A percentile compares a stretch with the other conserved stretches of the same genome.
phyloP scores from a whole-genome alignment of 2,329 filamentous ascomycete genomes.

The Coccinonectria pachysandricola region DNA sequence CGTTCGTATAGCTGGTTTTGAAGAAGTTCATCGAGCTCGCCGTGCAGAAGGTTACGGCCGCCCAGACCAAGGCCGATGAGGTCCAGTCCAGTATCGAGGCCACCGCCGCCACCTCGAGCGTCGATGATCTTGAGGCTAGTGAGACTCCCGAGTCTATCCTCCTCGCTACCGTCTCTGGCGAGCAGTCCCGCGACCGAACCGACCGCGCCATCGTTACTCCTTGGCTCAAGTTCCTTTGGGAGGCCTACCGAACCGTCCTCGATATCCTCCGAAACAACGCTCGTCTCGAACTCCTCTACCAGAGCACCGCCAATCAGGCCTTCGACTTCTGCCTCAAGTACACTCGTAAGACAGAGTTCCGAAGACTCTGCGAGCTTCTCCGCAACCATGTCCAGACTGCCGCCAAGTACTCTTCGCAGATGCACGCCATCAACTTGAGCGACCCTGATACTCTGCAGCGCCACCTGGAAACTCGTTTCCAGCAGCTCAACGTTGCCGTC shows the following conservation, averaged over 20 bases:
- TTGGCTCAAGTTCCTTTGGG: constrained; percentile 99
- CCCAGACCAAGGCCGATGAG: constrained; percentile 92
- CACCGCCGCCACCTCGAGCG: constrained; percentile 50
- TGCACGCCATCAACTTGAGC: constrained; percentile 98
- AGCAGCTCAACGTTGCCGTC: constrained; percentile 95
- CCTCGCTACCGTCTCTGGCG: constrained; percentile 92
- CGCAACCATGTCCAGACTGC: constrained; percentile 98
- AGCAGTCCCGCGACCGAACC: constrained; percentile 94
- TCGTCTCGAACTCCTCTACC: constrained; percentile 92
- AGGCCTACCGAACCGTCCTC: constrained; percentile 95
- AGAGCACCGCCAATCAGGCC: constrained; percentile 93
- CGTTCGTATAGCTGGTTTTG: constrained; percentile 86
- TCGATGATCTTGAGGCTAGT: constrained; percentile 92
- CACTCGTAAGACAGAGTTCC: constrained; percentile 97
- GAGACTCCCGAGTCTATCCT: constrained; percentile 98
- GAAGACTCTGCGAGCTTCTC: constrained; percentile 92
- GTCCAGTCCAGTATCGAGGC: constrained; percentile 82
- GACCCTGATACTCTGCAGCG: constrained; percentile 95
- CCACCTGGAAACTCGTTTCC: constrained; percentile 94
- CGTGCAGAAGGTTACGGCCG: constrained; percentile 89
- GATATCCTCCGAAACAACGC: constrained; percentile 99
- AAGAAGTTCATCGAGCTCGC: constrained; percentile 98
- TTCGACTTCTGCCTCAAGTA: constrained; percentile 99
- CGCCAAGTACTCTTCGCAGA: constrained; percentile 97
- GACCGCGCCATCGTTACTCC: constrained; percentile 97